Evolutionary conservation across 1,139 yeast species (phyloP).

Genomic region (Sugiyamaella paludigena): DNA sequence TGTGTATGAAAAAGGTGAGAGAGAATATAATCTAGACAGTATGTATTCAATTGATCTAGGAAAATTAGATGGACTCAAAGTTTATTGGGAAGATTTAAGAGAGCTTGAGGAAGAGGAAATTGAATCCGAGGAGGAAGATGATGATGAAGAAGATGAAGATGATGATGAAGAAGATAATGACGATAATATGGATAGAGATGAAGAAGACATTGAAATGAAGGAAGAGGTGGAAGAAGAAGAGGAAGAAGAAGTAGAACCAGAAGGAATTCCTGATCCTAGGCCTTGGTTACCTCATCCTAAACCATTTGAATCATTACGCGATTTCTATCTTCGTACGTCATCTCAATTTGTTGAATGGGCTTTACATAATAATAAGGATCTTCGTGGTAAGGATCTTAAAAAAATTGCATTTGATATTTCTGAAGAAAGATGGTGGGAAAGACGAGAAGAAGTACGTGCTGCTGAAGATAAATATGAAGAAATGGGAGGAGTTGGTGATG

Average conservation of each 20-base stretch:
- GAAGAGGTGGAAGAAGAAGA: slow-evolving; percentile 60
- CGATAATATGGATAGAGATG: slow-evolving; percentile 51
- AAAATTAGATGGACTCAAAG: slow-evolving; percentile 81
- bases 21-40: slow-evolving; percentile 79
- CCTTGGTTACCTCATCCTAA: slow-evolving; percentile 98
- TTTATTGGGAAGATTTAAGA: slow-evolving; percentile 81
- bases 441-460: slow-evolving; percentile 86
- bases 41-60: slow-evolving; percentile 84
- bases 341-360: slow-evolving; percentile 91
- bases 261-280: slow-evolving; percentile 74
- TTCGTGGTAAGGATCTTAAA: slow-evolving; percentile 89
- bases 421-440: slow-evolving; percentile 98
- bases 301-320: slow-evolving; percentile 82
- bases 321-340: slow-evolving; percentile 83
- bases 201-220: slow-evolving; percentile 48
- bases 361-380: slow-evolving; percentile 61
- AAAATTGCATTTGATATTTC: slow-evolving; percentile 86
- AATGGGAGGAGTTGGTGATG: slow-evolving; percentile 86
- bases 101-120: slow-evolving; percentile 60
- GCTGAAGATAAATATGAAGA: slow-evolving; percentile 90
- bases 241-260: slow-evolving; percentile 57
- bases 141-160: slow-evolving; percentile 64
- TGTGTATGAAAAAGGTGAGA: slow-evolving; percentile 82
- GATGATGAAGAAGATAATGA: slow-evolving; percentile 57
- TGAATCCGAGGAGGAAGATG: slow-evolving; percentile 61